phyloP scores from a whole-genome alignment of 2,329 filamentous ascomycete species.

The Incumbomyces lentus region DNA sequence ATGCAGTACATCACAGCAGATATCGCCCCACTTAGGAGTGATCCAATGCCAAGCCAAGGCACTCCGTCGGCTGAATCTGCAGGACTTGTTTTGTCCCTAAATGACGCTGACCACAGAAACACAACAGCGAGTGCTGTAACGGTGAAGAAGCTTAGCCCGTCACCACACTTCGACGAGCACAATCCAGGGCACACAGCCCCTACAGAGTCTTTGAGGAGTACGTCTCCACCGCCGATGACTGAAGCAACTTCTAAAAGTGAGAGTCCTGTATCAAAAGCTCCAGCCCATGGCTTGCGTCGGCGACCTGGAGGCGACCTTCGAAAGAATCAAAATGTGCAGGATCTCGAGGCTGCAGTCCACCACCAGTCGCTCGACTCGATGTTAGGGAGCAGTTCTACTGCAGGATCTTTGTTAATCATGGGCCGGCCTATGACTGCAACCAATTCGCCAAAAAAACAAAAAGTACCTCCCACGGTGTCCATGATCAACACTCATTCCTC shows the following conservation, averaged over 20 bases:
- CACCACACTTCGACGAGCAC: not conserved
- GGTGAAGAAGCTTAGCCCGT: not conserved
- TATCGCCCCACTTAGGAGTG: not conserved
- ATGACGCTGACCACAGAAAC: not conserved
- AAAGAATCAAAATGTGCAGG: slow-evolving; percentile 55
- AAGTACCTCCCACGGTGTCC: slow-evolving; percentile 27
- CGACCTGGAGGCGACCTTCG: slow-evolving; percentile 66
- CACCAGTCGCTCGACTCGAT: slow-evolving; percentile 31
- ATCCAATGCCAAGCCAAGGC: not conserved
- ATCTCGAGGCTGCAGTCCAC: slow-evolving; percentile 39
- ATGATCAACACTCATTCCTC: slow-evolving; percentile 44
- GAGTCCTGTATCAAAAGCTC: slow-evolving; percentile 14
- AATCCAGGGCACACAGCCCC: too few relatives aligned
- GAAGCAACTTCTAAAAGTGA: slow-evolving; percentile 6
- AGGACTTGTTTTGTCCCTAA: not conserved
- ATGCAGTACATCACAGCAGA: not conserved
- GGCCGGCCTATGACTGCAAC: slow-evolving; percentile 9
- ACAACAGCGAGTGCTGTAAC: slow-evolving; percentile 1
- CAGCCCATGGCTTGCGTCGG: slow-evolving; percentile 52
- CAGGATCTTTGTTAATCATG: slow-evolving; percentile 23
- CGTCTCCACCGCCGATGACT: slow-evolving; percentile 5
- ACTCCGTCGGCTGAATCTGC: not conserved
- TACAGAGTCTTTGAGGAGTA: not conserved
- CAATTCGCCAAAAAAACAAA: slow-evolving; percentile 15
- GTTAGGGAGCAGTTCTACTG: slow-evolving; percentile 22